Percentiles rank a stretch among this genome's conserved stretches.
These are phyloP conservation scores for Hamamelis virginiana DNA, from an alignment of 164 flowering plant genomes.

Conservation along the genomic window DNA sequence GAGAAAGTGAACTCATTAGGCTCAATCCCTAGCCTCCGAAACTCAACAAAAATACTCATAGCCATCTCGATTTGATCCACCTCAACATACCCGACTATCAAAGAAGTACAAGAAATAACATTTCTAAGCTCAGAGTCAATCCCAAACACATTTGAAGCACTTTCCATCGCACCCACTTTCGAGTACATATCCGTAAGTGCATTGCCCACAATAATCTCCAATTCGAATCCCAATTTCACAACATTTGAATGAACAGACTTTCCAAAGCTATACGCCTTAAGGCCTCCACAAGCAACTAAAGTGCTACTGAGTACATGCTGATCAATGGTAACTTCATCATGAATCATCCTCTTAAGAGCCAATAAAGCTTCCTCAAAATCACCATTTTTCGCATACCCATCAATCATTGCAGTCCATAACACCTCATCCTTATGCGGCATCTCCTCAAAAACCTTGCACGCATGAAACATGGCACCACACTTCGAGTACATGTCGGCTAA, in stretches of 20 bases:
- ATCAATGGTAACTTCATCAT: constrained; percentile 32
- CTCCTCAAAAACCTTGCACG: constrained; percentile 46
- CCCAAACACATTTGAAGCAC: constrained; percentile 39
- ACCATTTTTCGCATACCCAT: constrained; percentile 52
- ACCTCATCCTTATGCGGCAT: constrained; percentile 54
- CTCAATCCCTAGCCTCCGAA: constrained; percentile 33
- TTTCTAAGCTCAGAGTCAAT: constrained; percentile 26
- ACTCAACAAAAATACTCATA: constrained; percentile 29
- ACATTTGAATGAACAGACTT: constrained; percentile 41
- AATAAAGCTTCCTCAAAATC: constrained; percentile 38
- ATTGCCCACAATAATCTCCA: constrained; percentile 37
- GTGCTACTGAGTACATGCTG: constrained; percentile 39
- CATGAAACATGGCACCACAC: constrained; percentile 38
- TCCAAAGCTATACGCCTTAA: constrained; percentile 29
- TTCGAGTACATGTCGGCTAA: constrained; percentile 53
- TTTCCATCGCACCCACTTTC: constrained; percentile 43
- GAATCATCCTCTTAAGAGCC: constrained; percentile 38
- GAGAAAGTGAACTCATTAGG: constrained; percentile 61
- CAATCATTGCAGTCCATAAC: constrained; percentile 58
- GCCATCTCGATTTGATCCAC: constrained; percentile 35
- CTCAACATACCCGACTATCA: constrained; percentile 54
- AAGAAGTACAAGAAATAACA: constrained; percentile 48
- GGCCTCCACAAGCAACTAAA: constrained; percentile 41
- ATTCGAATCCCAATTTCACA: constrained; percentile 42
- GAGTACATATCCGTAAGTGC: constrained; percentile 55